Conservation (phyloP, 2,329 filamentous ascomycete species). For the Sporothrix curviconia region DNA sequence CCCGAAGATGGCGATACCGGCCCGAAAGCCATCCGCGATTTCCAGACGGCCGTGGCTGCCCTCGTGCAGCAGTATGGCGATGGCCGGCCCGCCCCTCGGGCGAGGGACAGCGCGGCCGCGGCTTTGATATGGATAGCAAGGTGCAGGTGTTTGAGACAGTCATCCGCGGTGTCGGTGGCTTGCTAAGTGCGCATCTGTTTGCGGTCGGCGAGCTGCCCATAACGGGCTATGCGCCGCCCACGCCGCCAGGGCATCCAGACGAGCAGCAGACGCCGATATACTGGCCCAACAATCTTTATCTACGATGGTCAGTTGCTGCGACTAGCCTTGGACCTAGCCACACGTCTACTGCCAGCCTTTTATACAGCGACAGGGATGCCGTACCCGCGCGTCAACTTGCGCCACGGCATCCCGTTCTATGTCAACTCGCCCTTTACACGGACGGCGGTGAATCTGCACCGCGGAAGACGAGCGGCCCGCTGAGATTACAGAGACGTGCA, state of each 20-base stretch:
- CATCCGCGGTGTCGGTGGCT: conserved; percentile 82
- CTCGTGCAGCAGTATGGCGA: conserved; percentile 83
- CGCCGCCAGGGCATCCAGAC: conserved; percentile 22
- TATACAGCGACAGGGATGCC: conserved; percentile 86
- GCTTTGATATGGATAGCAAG: conserved; percentile 94
- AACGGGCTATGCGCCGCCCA: conserved; percentile 57
- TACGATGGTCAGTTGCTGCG: conserved; percentile 88
- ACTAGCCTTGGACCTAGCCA: conserved; percentile 78
- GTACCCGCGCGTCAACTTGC: conserved; percentile 88
- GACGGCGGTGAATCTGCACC: conserved; percentile 31
- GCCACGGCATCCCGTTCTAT: conserved; percentile 83
- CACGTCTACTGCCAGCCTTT: conserved; percentile 83
- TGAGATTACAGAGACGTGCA: conserved; percentile 94
- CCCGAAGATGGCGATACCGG: conserved; percentile 46
- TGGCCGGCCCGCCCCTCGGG: conserved; percentile 61
- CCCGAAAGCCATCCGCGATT: conserved; percentile 60
- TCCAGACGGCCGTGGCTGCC: conserved; percentile 70
- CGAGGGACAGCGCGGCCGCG: conserved; percentile 64
- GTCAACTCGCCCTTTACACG: conserved; percentile 72
- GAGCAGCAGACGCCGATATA: conserved; percentile 43
- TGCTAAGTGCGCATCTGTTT: conserved; percentile 90
- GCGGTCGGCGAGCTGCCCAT: conserved; percentile 88
- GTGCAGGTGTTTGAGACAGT: conserved; percentile 98
- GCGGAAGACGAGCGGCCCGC: conserved; percentile 33
- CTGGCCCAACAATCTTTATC: conserved; percentile 69